These are phyloP conservation scores for Picea sitchensis DNA, from an alignment of 75 land plant genomes.

Conservation along the genomic window DNA sequence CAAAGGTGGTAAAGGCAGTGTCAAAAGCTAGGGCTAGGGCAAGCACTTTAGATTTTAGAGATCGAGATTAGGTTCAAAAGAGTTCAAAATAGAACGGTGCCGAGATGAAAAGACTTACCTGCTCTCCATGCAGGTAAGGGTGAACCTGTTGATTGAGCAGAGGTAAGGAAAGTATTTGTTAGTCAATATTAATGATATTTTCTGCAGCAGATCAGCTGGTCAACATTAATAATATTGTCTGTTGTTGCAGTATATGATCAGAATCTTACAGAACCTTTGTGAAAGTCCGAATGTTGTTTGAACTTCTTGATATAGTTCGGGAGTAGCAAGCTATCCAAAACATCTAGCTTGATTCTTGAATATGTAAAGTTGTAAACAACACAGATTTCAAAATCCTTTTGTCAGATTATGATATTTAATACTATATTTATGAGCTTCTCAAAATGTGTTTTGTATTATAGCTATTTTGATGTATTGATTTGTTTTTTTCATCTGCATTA, in stretches of 20 bases:
- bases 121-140: no score
- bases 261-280: slow-evolving; percentile 82
- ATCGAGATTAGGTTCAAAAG: no score
- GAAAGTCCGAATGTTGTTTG: slow-evolving; percentile 82
- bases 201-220: no score
- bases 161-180: neutral
- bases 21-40: no score
- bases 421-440: slow-evolving; percentile 80
- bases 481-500: neutral
- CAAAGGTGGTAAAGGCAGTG: no score
- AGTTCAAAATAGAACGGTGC: no score
- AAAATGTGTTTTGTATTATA: slow-evolving; percentile 39
- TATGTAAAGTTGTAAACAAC: slow-evolving; percentile 82
- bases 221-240: neutral
- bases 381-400: slow-evolving; percentile 81
- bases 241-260: slow-evolving; percentile 63
- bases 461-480: neutral
- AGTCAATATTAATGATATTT: no score
- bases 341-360: slow-evolving; percentile 85
- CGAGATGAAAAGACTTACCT: no score
- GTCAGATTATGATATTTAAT: slow-evolving; percentile 73
- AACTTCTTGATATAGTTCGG: slow-evolving; percentile 79
- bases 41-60: no score
- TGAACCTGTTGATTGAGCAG: no score
- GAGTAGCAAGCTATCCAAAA: slow-evolving; percentile 77